A percentile compares a stretch with the other conserved stretches of the same genome.
phyloP scores from a whole-genome alignment of 2,329 filamentous ascomycete species.

The Orbilia quercus region DNA sequence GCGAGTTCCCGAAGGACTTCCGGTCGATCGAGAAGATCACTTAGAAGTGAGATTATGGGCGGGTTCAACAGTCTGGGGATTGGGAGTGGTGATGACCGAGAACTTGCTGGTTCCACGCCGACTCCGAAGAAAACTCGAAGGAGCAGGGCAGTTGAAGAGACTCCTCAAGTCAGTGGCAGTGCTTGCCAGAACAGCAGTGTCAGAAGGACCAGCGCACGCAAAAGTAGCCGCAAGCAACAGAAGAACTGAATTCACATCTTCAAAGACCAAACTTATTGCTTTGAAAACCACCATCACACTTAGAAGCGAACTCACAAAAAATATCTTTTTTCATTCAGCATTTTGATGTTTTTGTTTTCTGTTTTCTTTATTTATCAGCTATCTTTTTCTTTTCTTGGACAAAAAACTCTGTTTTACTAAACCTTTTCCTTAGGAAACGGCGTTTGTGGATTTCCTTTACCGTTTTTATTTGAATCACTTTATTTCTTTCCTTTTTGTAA shows the following conservation, averaged over 20 bases:
- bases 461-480: slow-evolving; percentile 57
- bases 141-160: background rate
- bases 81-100: background rate
- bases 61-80: too few relatives aligned
- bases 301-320: too few relatives aligned
- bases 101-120: background rate
- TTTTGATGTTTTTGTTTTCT: background rate
- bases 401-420: background rate
- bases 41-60: background rate
- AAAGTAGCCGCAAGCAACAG: background rate
- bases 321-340: background rate
- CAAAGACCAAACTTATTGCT: background rate
- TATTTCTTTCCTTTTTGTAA: slow-evolving; percentile 57
- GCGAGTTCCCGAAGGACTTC: background rate
- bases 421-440: background rate
- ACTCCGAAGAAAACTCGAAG: background rate
- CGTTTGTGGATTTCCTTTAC: background rate
- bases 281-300: too few relatives aligned
- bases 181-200: background rate
- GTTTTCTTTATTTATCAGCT: background rate
- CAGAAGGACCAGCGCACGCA: background rate
- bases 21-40: background rate
- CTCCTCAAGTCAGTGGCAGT: background rate
- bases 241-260: background rate
- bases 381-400: background rate